A percentile compares a stretch with the other conserved stretches of the same genome.
Conservation (phyloP, 2,329 filamentous ascomycete species). For the Xylaria sp. region DNA sequence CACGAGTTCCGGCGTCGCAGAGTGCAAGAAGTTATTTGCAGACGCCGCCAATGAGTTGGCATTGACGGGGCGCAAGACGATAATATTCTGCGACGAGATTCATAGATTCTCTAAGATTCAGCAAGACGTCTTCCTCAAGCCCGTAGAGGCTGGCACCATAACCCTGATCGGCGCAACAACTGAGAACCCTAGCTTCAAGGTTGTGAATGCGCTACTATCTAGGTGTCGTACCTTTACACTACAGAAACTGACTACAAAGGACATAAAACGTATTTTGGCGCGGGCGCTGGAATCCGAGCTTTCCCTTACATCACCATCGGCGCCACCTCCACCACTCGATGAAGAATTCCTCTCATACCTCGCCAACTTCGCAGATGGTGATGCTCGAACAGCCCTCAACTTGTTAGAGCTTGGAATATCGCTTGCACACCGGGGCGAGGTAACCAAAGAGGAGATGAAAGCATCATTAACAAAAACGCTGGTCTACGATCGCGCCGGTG, state of each 20-base stretch:
- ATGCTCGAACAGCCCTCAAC: slow-evolving; percentile 92
- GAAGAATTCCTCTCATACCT: slow-evolving; percentile 83
- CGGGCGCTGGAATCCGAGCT: slow-evolving; percentile 77
- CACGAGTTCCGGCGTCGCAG: slow-evolving; percentile 85
- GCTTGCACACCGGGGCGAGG: slow-evolving; percentile 70
- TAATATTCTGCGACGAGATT: slow-evolving; percentile 98
- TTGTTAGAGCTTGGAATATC: slow-evolving; percentile 90
- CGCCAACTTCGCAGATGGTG: slow-evolving; percentile 87
- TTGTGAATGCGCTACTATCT: slow-evolving; percentile 87
- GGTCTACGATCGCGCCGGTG: slow-evolving; percentile 93
- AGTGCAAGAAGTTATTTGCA: slow-evolving; percentile 91
- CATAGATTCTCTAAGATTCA: slow-evolving; percentile 91
- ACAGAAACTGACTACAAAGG: slow-evolving; percentile 75
- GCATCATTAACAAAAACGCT: slow-evolving; percentile 87
- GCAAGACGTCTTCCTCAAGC: slow-evolving; percentile 93
- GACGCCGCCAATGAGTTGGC: slow-evolving; percentile 84
- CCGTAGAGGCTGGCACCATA: slow-evolving; percentile 89
- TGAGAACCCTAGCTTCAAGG: slow-evolving; percentile 95
- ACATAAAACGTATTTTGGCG: slow-evolving; percentile 78
- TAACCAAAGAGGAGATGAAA: slow-evolving; percentile 83
- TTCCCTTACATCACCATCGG: slow-evolving; percentile 46
- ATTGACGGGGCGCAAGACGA: slow-evolving; percentile 88
- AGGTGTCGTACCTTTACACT: slow-evolving; percentile 92
- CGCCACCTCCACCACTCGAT: slow-evolving; percentile 72
- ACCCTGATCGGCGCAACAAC: slow-evolving; percentile 96